Percentiles rank a stretch among this genome's conserved stretches.
phyloP scores from a whole-genome alignment of 148 eudicot genomes.

The Silene conica region DNA sequence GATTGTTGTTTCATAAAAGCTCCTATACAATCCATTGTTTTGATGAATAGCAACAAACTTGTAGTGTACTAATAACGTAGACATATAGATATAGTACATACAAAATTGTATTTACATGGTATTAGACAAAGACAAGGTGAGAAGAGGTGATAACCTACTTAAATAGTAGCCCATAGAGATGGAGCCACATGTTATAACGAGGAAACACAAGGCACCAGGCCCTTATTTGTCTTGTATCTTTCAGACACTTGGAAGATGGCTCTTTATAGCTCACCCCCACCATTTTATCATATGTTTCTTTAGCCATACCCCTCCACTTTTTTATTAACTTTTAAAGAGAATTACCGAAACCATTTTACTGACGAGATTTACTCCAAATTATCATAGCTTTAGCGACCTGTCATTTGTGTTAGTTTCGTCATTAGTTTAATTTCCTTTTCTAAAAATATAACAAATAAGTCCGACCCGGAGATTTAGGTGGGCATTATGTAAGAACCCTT shows the following conservation, averaged over 20 bases:
- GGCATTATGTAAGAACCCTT: no score
- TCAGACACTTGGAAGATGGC: conserved; percentile 19
- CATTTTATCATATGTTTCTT: not conserved
- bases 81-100: no score
- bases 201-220: conserved; percentile 22
- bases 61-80: not conserved
- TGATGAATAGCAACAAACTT: not conserved
- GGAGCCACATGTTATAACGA: conserved; percentile 21
- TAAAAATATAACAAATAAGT: no score
- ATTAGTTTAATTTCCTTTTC: no score
- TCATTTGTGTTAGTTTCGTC: no score
- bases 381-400: no score
- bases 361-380: no score
- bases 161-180: not conserved
- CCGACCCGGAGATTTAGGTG: no score
- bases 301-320: no score
- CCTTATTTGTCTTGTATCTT: conserved; percentile 30
- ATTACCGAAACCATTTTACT: no score
- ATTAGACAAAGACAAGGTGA: not conserved
- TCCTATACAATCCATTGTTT: not conserved
- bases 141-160: not conserved
- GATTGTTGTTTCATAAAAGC: no score
- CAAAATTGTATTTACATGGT: not conserved
- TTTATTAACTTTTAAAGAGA: no score
- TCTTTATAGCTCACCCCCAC: conserved; percentile 7